Evolutionary conservation across 257 asterid genomes (phyloP).

Genomic region (Scutellaria barbata): DNA sequence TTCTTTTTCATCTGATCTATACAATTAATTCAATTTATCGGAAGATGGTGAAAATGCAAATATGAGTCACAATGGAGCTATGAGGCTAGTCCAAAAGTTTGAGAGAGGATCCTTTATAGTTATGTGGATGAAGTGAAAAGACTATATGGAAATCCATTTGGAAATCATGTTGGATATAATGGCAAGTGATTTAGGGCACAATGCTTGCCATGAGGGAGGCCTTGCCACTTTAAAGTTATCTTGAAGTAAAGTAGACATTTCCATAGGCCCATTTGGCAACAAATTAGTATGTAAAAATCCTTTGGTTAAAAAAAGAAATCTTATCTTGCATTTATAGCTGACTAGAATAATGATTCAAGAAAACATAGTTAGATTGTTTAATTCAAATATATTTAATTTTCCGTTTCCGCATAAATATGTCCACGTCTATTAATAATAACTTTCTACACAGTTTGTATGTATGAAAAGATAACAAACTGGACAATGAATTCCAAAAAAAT

Average conservation of each 20-base stretch:
- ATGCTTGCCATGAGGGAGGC: slow-evolving; percentile 19
- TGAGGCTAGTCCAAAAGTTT: slow-evolving; percentile 8
- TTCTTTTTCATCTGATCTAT: neutral
- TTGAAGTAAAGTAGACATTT: neutral
- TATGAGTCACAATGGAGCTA: slow-evolving; percentile 16
- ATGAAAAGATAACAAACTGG: too few species aligned
- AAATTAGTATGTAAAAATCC: neutral
- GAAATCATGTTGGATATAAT: slow-evolving; percentile 20
- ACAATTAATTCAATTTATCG: too few species aligned
- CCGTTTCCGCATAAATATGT: too few species aligned
- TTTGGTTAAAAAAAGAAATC: neutral
- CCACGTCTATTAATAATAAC: too few species aligned
- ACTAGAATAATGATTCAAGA: too few species aligned
- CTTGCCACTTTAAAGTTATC: slow-evolving; percentile 24
- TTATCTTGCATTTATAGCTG: too few species aligned
- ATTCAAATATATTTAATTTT: neutral
- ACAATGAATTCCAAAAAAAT: too few species aligned
- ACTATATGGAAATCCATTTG: slow-evolving; percentile 37
- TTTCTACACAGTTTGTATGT: too few species aligned
- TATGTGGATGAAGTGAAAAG: slow-evolving; percentile 27
- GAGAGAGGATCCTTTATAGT: neutral
- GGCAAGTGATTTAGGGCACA: neutral
- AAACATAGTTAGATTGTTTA: neutral
- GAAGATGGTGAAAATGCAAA: neutral
- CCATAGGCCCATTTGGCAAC: neutral